Conservation (phyloP, 257 asterid species). For the Solanum okadae region DNA sequence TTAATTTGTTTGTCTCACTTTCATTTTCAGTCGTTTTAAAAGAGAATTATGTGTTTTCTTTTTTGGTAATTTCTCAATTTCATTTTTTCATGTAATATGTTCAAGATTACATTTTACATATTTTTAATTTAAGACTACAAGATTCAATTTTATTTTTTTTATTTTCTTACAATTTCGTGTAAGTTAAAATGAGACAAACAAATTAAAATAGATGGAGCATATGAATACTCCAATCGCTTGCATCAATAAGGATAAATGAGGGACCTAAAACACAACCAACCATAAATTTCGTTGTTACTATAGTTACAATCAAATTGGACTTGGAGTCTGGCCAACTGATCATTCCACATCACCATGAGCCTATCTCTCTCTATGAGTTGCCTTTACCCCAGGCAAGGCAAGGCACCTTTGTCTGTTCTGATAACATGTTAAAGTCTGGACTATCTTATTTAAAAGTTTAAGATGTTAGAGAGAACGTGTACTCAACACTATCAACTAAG, state of each 20-base stretch:
- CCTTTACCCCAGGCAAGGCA: background rate
- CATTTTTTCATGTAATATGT: background rate
- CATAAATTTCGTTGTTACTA: background rate
- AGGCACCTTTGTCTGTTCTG: too few species aligned
- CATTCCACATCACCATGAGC: background rate
- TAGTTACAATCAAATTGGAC: background rate
- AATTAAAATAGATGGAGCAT: background rate
- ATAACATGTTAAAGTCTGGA: too few species aligned
- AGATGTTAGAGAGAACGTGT: too few species aligned
- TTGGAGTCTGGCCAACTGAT: background rate
- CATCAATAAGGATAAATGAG: background rate
- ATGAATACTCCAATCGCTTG: background rate
- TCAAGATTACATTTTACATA: background rate
- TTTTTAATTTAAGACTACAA: background rate
- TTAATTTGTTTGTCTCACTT: background rate
- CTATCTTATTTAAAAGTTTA: too few species aligned
- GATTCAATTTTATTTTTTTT: too few species aligned
- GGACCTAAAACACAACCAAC: background rate
- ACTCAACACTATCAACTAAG: background rate
- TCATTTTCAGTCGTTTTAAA: fast-evolving
- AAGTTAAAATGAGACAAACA: background rate
- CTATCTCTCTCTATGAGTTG: background rate
- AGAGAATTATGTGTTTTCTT: background rate
- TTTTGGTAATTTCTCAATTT: background rate
- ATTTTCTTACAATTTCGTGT: background rate